Percentiles rank a stretch among this genome's conserved stretches.
Conservation (phyloP, 202 grass and related monocot genomes). For the Schoenoplectus triqueter region DNA sequence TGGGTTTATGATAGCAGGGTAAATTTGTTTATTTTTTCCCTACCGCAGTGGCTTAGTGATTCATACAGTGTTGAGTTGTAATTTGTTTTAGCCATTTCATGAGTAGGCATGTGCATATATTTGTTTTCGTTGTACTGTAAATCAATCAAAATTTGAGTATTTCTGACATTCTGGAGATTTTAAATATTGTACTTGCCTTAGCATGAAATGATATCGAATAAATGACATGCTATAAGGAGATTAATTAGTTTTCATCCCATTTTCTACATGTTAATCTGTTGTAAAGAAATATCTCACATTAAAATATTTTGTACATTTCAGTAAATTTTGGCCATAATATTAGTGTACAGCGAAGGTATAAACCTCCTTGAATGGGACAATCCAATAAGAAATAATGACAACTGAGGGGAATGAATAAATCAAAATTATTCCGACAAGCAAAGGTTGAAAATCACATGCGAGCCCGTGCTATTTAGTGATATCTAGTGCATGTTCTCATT, state of each 20-base stretch:
- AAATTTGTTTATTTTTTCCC: neutral
- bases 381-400: constrained; percentile 1
- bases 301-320: neutral
- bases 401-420: neutral
- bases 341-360: neutral
- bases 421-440: constrained; percentile 10
- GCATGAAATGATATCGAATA: neutral
- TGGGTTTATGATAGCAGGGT: neutral
- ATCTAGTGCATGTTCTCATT: neutral
- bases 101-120: constrained; percentile 30
- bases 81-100: constrained; percentile 24
- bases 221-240: neutral
- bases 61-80: neutral
- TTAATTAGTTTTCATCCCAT: neutral
- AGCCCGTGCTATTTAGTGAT: neutral
- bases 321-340: no score
- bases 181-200: neutral
- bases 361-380: neutral
- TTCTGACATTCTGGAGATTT: neutral
- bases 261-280: neutral
- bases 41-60: neutral
- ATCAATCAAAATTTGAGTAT: neutral
- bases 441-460: neutral
- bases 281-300: neutral
- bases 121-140: constrained; percentile 26